phyloP scores from a whole-genome alignment of 257 asterid genomes.

The Phtheirospermum japonicum region DNA sequence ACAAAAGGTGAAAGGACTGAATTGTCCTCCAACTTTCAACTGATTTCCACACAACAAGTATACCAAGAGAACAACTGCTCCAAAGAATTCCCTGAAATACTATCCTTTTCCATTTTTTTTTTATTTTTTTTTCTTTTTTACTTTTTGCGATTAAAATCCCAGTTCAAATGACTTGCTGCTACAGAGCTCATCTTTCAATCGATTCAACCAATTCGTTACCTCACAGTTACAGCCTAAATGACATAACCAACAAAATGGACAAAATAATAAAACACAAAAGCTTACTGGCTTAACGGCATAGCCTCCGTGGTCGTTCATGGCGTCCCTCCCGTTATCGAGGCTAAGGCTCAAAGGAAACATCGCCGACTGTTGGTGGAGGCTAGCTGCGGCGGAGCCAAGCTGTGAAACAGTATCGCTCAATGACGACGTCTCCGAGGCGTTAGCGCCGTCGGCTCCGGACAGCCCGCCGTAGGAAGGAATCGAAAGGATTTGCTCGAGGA shows the following conservation, averaged over 20 bases:
- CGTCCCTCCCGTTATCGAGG: conserved; percentile 66
- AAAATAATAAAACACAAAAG: conserved; percentile 9
- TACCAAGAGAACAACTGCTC: background rate
- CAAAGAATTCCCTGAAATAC: background rate
- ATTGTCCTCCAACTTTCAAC: conserved; percentile 3
- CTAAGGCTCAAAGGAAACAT: conserved; percentile 70
- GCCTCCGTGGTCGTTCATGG: conserved; percentile 42
- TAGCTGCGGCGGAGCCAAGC: conserved; percentile 24
- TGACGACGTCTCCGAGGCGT: conserved; percentile 49
- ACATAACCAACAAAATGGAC: background rate
- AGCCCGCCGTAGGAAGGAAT: conserved; percentile 64
- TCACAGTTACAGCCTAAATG: background rate
- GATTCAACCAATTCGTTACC: background rate
- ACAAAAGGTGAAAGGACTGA: background rate
- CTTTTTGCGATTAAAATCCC: background rate
- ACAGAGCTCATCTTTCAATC: background rate
- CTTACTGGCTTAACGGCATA: conserved; percentile 53
- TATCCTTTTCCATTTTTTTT: too few relatives aligned
- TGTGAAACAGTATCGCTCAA: conserved; percentile 45
- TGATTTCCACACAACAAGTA: background rate
- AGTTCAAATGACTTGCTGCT: background rate
- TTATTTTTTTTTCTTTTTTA: too few relatives aligned
- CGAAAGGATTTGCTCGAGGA: conserved; percentile 79
- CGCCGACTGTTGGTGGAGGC: conserved; percentile 45
- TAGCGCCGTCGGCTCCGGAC: conserved; percentile 44